Conservation (phyloP, 1,139 yeast species). For the Kluyveromyces marxianus region DNA sequence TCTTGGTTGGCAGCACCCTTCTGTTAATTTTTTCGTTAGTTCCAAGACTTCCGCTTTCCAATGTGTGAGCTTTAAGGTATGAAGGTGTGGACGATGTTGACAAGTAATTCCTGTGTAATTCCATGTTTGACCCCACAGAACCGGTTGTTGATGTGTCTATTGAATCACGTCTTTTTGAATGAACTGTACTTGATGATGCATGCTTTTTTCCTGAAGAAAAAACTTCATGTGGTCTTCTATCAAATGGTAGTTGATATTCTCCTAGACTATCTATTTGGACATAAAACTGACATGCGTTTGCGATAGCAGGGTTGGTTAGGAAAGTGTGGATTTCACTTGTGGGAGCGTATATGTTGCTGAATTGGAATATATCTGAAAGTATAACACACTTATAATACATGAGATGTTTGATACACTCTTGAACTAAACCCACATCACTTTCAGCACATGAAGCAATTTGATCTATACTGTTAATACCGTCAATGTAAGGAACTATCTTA, state of each 20-base stretch:
- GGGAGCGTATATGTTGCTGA: slow-evolving; percentile 80
- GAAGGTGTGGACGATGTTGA: slow-evolving; percentile 12
- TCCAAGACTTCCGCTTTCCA: slow-evolving; percentile 8
- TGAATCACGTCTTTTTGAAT: slow-evolving; percentile 2
- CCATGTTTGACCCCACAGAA: slow-evolving; percentile 7
- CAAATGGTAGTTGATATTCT: slow-evolving; percentile 25
- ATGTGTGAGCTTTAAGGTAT: slow-evolving; percentile 3
- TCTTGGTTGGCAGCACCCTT: slow-evolving; percentile 47
- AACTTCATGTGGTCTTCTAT: slow-evolving; percentile 8
- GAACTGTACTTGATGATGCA: slow-evolving; percentile 5
- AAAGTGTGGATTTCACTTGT: slow-evolving; percentile 70
- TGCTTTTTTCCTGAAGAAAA: slow-evolving; percentile 3
- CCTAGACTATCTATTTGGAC: slow-evolving; percentile 38
- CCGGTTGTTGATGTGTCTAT: slow-evolving; percentile 3
- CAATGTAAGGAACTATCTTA: slow-evolving; percentile 73
- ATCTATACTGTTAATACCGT: slow-evolving; percentile 79
- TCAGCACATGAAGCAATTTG: slow-evolving; percentile 73
- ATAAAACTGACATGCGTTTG: slow-evolving; percentile 81
- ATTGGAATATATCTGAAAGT: slow-evolving; percentile 81
- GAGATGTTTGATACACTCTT: slow-evolving; percentile 84
- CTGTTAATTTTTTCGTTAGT: neutral
- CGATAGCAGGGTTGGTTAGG: slow-evolving; percentile 54
- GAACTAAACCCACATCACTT: slow-evolving; percentile 70
- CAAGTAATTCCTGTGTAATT: slow-evolving; percentile 4
- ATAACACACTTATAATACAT: slow-evolving; percentile 84